phyloP scores from a whole-genome alignment of 1,284 basidiomycete species.

The Violaceomyces palustris region DNA sequence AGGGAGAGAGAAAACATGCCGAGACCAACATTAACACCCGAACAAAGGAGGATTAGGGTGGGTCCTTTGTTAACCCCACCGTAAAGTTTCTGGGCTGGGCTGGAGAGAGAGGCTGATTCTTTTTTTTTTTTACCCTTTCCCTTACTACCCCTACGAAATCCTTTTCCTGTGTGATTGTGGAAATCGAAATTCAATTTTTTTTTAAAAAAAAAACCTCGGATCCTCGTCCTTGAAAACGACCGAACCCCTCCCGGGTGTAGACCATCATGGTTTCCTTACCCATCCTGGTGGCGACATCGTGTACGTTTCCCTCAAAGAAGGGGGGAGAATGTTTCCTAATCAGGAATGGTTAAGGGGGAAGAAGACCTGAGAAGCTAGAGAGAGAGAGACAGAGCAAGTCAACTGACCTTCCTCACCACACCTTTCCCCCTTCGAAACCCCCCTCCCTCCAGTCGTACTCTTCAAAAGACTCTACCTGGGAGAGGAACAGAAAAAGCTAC shows the following conservation, averaged over 20 bases:
- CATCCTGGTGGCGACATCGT: conserved; percentile 16
- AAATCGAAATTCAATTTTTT: too few species aligned
- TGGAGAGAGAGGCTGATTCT: background rate
- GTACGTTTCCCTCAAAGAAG: background rate
- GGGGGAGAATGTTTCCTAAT: too few species aligned
- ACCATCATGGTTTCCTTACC: conserved; percentile 31
- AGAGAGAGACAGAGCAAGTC: too few species aligned
- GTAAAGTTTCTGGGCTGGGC: too few species aligned
- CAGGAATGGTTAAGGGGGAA: too few species aligned
- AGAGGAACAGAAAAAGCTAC: conserved; percentile 37
- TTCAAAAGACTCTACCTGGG: conserved; percentile 45
- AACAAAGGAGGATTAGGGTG: conserved; percentile 28
- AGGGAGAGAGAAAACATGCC: conserved; percentile 4
- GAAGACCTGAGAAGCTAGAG: too few species aligned
- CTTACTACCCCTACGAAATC: too few species aligned
- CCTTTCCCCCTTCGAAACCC: background rate
- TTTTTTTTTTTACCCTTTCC: too few species aligned
- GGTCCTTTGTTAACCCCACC: conserved; percentile 2
- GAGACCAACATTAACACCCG: conserved; percentile 16
- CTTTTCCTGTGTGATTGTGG: too few species aligned
- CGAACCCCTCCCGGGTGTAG: too few species aligned
- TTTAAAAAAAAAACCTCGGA: too few species aligned
- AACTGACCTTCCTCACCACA: background rate
- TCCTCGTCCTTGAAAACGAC: too few species aligned
- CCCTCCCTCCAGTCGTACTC: conserved; percentile 30